phyloP scores from a whole-genome alignment of 495 filamentous ascomycete genomes.

The Margaritispora aquatica region DNA sequence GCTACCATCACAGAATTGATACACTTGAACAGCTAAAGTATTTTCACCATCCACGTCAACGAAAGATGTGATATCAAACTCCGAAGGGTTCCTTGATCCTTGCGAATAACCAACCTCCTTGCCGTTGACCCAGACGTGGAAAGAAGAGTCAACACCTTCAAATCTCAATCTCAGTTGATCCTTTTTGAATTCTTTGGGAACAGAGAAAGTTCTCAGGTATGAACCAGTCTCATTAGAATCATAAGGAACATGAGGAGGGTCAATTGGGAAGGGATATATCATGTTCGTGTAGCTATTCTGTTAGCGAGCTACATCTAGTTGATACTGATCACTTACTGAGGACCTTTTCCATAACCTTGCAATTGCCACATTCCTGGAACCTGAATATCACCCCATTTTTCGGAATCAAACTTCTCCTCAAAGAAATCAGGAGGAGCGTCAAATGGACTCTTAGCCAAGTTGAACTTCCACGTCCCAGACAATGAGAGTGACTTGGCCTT shows the following conservation, averaged over 20 bases:
- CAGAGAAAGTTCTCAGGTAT: slow-evolving; percentile 50
- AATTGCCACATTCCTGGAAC: slow-evolving; percentile 70
- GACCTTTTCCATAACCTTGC: slow-evolving; percentile 50
- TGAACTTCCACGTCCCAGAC: slow-evolving; percentile 55
- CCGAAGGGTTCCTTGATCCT: slow-evolving; percentile 59
- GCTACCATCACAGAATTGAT: slow-evolving; percentile 59
- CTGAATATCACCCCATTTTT: slow-evolving; percentile 47
- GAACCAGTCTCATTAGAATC: slow-evolving; percentile 61
- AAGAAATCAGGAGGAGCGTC: slow-evolving; percentile 14
- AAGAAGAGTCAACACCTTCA: slow-evolving; percentile 65
- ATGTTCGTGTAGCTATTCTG: slow-evolving; percentile 60
- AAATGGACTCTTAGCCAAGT: slow-evolving; percentile 19
- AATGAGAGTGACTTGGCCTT: slow-evolving; percentile 32
- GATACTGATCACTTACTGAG: slow-evolving; percentile 10
- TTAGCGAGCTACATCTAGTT: not conserved
- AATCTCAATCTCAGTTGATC: slow-evolving; percentile 49
- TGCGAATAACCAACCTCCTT: slow-evolving; percentile 61
- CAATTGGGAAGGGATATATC: slow-evolving; percentile 54
- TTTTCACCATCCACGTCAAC: slow-evolving; percentile 41
- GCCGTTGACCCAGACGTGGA: slow-evolving; percentile 62
- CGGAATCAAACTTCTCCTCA: slow-evolving; percentile 11
- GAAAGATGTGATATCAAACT: slow-evolving; percentile 55
- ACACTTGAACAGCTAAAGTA: slow-evolving; percentile 55
- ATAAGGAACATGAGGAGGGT: slow-evolving; percentile 52
- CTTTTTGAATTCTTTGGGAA: slow-evolving; percentile 21